Evolutionary conservation across 2,329 filamentous ascomycete species (phyloP), one percentile per base, ranked within the genome.

Genomic region (Akanthomyces dipterigenus): DNA sequence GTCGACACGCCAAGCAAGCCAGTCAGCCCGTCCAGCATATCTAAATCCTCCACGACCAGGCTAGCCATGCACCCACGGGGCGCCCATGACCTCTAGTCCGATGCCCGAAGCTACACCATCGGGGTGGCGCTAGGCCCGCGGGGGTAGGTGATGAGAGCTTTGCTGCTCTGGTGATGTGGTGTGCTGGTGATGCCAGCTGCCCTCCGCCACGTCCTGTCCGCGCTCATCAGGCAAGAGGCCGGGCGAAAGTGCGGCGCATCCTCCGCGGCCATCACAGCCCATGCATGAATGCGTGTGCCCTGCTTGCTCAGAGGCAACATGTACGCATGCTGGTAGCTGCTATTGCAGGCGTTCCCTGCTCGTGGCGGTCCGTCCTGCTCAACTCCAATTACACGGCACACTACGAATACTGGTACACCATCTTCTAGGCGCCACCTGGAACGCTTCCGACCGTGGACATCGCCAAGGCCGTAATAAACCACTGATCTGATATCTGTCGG

Each of bases 101-200:
- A 48, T 61, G 49, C 50, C 50, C 42, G 42, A 61, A 40, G 50
- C 49, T 48, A 48, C 58, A 61, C 42, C 49, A 54, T 61, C 49
- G 50, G 40, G 11, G 58, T 55, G 58, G 58, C 58, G 58, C 58
- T 61, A 55, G 43, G 50, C 58, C 58, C 50, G 24, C 43, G 50
- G 58, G 31, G 58, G 58, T 61, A 61, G 58, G 58, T 61, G 50
- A 53, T 28, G 34, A 20, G n/a, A 42, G 34, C 4, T 26, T 38
- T 50, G 9, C 14, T 50, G 34, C 8, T n/a, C 36, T 50, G 9
- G 20, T 56, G 42, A 36, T 45, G 16, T 45, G 24, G 53, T 55
- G 53, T 34, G 8, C 28, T 34, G 28, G 48, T 42, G 34, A 24
- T 40, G 31, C 34, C 50, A 14, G 20, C 38, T 38, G 40, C 24